These are phyloP conservation scores for Jaltomata sinuosa DNA, from an alignment of 257 asterid genomes.

Conservation along the genomic window DNA sequence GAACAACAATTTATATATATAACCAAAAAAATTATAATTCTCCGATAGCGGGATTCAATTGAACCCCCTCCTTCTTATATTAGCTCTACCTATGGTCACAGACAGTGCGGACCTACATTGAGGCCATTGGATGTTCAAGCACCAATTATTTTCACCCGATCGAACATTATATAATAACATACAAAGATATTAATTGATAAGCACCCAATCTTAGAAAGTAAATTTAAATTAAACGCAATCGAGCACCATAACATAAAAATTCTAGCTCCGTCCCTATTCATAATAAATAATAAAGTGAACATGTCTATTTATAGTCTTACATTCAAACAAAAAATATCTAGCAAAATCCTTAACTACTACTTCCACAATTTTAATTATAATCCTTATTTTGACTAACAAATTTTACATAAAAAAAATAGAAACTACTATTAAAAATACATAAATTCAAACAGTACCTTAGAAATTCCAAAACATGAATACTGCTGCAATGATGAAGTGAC, in stretches of 20 bases:
- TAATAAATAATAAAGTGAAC: neutral
- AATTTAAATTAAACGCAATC: neutral
- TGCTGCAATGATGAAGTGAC: slow-evolving; percentile 6
- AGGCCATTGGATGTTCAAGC: neutral
- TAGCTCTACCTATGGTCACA: neutral
- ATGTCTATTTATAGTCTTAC: neutral
- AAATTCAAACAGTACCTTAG: neutral
- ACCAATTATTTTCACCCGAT: neutral
- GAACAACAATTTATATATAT: neutral
- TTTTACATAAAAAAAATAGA: neutral
- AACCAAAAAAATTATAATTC: neutral
- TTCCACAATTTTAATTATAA: neutral
- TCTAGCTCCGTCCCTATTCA: neutral
- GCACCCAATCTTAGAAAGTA: neutral
- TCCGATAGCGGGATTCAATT: neutral
- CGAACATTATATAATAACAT: neutral
- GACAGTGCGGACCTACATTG: neutral
- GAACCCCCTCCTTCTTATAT: neutral
- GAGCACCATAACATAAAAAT: neutral
- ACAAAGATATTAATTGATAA: neutral
- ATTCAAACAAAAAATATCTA: neutral
- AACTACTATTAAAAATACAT: neutral
- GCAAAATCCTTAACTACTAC: neutral
- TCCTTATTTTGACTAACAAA: neutral
- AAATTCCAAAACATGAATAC: slow-evolving; percentile 21